Evolutionary conservation across 306 rosid genomes (phyloP).

Genomic region (Coriaria nepalensis): DNA sequence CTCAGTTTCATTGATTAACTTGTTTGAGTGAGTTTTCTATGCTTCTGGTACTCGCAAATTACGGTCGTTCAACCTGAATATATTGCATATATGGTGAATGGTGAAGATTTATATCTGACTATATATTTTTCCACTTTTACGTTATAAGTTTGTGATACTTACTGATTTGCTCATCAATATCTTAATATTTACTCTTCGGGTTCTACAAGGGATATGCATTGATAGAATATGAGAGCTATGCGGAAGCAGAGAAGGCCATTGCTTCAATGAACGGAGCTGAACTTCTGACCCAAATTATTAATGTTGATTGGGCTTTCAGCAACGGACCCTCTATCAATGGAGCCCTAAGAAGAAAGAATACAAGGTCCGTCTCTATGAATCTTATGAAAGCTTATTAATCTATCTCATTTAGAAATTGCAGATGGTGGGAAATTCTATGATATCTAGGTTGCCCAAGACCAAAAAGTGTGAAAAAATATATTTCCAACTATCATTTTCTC

Average conservation of each 20-base stretch:
- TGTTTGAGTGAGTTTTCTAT: no score
- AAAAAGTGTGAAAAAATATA: not conserved
- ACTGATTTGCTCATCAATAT: not conserved
- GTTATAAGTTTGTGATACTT: not conserved
- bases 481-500: not conserved
- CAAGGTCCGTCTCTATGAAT: constrained; percentile 34
- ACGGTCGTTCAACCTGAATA: no score
- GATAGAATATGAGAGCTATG: constrained; percentile 38
- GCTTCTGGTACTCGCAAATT: no score
- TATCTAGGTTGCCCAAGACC: not conserved
- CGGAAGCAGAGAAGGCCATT: constrained; percentile 78
- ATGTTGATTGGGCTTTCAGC: constrained; percentile 96
- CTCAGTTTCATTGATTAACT: no score
- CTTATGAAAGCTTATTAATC: not conserved
- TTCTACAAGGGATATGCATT: constrained; percentile 38
- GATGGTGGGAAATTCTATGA: not conserved
- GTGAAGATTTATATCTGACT: no score
- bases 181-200: not conserved
- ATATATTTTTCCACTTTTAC: no score
- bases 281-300: constrained; percentile 58
- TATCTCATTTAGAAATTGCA: no score
- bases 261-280: constrained; percentile 69
- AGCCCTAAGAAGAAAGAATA: constrained; percentile 53
- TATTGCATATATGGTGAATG: no score
- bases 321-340: constrained; percentile 77